Evolutionary conservation across 2,329 filamentous ascomycete species (phyloP).

Genomic region (Aulographum hederae): DNA sequence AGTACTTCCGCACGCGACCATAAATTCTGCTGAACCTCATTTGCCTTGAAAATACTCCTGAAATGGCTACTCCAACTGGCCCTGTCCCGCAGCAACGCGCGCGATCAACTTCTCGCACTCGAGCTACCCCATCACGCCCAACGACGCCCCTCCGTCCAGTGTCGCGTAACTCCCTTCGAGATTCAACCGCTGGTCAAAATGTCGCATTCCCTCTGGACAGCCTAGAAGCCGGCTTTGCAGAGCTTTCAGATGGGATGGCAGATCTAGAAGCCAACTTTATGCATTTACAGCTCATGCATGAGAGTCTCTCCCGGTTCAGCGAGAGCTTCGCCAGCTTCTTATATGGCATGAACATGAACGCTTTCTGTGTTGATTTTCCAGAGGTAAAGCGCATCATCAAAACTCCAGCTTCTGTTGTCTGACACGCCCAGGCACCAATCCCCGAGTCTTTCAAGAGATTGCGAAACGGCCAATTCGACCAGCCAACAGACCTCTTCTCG

Average conservation of each 20-base stretch:
- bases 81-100: too few species aligned
- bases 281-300: conserved; percentile 93
- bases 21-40: too few species aligned
- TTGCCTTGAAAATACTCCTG: too few species aligned
- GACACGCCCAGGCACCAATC: conserved; percentile 61
- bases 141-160: conserved; percentile 84
- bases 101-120: conserved; percentile 43
- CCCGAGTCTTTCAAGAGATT: conserved; percentile 62
- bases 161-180: conserved; percentile 74
- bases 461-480: conserved; percentile 26
- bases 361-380: conserved; percentile 93
- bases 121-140: conserved; percentile 47
- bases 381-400: conserved; percentile 39
- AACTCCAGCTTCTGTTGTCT: background rate
- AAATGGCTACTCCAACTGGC: too few species aligned
- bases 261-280: conserved; percentile 95
- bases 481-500: background rate
- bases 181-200: conserved; percentile 28
- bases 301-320: conserved; percentile 79
- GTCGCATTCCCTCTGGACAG: conserved; percentile 44
- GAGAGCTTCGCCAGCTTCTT: conserved; percentile 93
- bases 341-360: conserved; percentile 97
- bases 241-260: conserved; percentile 83
- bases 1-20: too few species aligned
- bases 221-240: conserved; percentile 81